Evolutionary conservation across 352 stramenopile genomes (phyloP), one percentile per base, ranked within the genome.

Genomic region (Peronospora farinosa): DNA sequence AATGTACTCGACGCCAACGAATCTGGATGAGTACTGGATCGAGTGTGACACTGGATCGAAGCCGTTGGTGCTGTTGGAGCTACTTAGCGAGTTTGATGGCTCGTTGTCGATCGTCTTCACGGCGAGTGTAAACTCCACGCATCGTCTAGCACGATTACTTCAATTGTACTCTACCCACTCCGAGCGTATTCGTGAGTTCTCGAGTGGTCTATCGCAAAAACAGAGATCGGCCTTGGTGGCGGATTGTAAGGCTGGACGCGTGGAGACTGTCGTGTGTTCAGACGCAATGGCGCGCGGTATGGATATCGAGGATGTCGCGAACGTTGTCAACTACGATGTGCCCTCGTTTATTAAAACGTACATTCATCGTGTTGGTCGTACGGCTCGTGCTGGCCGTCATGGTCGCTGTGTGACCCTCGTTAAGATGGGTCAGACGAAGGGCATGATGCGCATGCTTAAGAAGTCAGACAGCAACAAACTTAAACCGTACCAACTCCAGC

Each of bases 321-420:
- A 95, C 51, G 94, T 98, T 5, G 65, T 98, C 46, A 97, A 98
- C 71, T 98, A 97, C 59, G 86, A 97, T 54, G 70, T 96, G 30
- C 92, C 94, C 40, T 83, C 72, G 3, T 89, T 95, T 55, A 67
- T 93, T 50, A 95, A 96, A 63, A 97, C 87, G 48, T 98, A 94
- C 57, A 91, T 94, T 48, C 84, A 94, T 60, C 81, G 84, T 31
- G 84, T 92, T 6, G 84, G 84, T 36, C 81, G 84, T 40, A 92
- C 84, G 1, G 84, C 84, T 30, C 77, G 84, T 68, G 84, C 84
- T 39, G 84, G 84, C n/a, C 78, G 80, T 16, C 64, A 78, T 23
- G 84, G 84, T 44, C 71, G 74, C 37, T 73, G 57, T 48, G 77
- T 92, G 50, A 94, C 83, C 45, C 68, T 95, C 0, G 78, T 94